These are phyloP conservation scores for Penicillium chermesinum DNA, from an alignment of 495 filamentous ascomycete species.

Conservation along the genomic window DNA sequence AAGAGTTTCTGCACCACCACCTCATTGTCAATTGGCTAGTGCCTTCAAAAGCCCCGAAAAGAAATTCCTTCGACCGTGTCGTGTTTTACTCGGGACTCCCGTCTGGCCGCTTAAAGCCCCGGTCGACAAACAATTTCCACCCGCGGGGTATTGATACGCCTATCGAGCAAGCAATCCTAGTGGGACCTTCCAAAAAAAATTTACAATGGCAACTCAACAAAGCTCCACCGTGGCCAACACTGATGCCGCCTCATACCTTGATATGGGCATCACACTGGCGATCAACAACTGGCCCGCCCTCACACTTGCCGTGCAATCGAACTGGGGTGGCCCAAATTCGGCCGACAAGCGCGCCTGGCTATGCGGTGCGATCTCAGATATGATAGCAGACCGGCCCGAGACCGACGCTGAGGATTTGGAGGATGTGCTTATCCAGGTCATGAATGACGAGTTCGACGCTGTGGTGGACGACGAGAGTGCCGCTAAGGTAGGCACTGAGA, in stretches of 20 bases:
- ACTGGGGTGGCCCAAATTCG: slow-evolving; percentile 84
- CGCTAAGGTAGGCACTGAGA: slow-evolving; percentile 63
- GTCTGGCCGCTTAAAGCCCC: too few species aligned
- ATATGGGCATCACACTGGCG: slow-evolving; percentile 72
- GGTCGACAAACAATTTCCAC: neutral
- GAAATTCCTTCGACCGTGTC: too few species aligned
- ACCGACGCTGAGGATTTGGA: slow-evolving; percentile 82
- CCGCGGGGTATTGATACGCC: neutral
- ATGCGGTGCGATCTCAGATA: slow-evolving; percentile 79
- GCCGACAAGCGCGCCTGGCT: slow-evolving; percentile 94
- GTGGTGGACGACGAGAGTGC: slow-evolving; percentile 85
- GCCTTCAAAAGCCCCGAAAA: too few species aligned
- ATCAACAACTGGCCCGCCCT: slow-evolving; percentile 83
- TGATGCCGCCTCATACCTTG: slow-evolving; percentile 52
- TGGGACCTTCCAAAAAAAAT: neutral
- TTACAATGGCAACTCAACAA: slow-evolving; percentile 25
- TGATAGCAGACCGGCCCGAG: slow-evolving; percentile 65
- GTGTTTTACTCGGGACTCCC: too few species aligned
- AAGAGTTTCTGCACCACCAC: neutral
- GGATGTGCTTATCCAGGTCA: slow-evolving; percentile 73
- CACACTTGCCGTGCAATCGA: slow-evolving; percentile 75
- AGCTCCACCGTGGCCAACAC: slow-evolving; percentile 12
- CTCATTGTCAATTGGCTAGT: too few species aligned
- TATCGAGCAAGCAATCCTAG: neutral
- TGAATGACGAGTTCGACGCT: slow-evolving; percentile 93